These are phyloP conservation scores for Antarctomyces pellizariae DNA, from an alignment of 495 filamentous ascomycete genomes.

Conservation along the genomic window DNA sequence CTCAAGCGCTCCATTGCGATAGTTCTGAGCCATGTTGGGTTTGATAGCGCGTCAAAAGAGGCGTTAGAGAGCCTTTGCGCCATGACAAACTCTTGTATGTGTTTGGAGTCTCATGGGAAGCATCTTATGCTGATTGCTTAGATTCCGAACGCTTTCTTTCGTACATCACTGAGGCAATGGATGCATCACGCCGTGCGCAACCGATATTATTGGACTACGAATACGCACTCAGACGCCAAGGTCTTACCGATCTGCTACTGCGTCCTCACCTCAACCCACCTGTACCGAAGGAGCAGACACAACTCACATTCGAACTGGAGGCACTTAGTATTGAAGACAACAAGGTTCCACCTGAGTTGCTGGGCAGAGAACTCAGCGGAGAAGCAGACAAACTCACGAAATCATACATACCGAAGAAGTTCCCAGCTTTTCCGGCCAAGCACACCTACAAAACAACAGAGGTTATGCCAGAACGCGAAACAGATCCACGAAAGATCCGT, in stretches of 20 bases:
- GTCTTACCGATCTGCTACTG: conserved; percentile 20
- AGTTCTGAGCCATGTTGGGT: conserved; percentile 7
- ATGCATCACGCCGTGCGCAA: conserved; percentile 29
- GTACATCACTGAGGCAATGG: conserved; percentile 36
- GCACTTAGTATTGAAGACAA: conserved; percentile 22
- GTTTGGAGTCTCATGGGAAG: not conserved
- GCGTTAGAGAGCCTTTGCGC: conserved; percentile 8
- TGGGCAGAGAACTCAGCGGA: conserved; percentile 29
- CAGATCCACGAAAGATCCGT: conserved; percentile 44
- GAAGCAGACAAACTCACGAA: conserved; percentile 22
- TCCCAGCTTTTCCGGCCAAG: conserved; percentile 46
- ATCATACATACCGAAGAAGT: conserved; percentile 37
- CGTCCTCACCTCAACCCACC: conserved; percentile 20
- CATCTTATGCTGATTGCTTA: conserved; percentile 6
- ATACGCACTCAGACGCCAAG: conserved; percentile 26
- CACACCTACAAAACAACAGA: conserved; percentile 51
- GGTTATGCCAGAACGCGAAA: conserved; percentile 39
- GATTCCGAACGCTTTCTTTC: conserved; percentile 31
- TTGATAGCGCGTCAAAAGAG: conserved; percentile 5
- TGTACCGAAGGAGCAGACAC: conserved; percentile 16
- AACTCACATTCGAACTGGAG: conserved; percentile 15
- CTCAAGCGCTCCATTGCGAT: conserved; percentile 7
- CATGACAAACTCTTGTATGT: conserved; percentile 9
- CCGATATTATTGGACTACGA: conserved; percentile 49
- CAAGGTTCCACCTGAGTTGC: conserved; percentile 17